Conservation (phyloP, 441 rosid species). For the Erodium texanum region DNA sequence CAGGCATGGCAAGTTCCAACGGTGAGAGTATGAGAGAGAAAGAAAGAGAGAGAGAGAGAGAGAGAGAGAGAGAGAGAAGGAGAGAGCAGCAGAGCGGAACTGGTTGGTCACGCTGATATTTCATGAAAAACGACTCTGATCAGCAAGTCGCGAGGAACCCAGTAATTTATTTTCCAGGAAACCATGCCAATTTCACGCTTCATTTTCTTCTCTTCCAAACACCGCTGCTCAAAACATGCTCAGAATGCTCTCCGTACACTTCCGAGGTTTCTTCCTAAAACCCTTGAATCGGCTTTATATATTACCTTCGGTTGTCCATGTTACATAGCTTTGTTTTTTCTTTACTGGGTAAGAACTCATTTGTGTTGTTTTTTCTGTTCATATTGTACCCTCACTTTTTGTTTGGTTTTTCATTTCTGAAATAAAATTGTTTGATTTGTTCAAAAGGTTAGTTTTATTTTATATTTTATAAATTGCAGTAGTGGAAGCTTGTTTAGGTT, state of each 20-base stretch:
- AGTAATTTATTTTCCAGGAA: not conserved
- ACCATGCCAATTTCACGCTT: constrained; percentile 39
- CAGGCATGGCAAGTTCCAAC: not conserved
- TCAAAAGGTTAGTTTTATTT: not conserved
- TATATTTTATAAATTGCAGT: not conserved
- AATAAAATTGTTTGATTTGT: not conserved
- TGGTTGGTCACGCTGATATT: not conserved
- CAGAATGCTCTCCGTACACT: constrained; percentile 24
- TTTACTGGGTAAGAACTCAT: not conserved
- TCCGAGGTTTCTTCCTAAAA: constrained; percentile 38
- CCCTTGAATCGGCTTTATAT: not conserved
- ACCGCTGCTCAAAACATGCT: constrained; percentile 22
- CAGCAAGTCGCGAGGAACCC: not conserved
- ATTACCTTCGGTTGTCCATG: not conserved
- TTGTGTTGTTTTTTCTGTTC: not conserved
- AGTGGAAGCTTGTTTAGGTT: not conserved
- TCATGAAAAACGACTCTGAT: not conserved
- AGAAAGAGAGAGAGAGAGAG: too few relatives aligned
- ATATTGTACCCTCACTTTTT: not conserved
- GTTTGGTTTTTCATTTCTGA: not conserved
- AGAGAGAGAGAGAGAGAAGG: too few relatives aligned
- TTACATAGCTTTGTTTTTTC: not conserved
- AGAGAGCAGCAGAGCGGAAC: not conserved
- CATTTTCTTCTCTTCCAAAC: constrained; percentile 38
- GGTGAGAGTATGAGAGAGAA: too few relatives aligned